phyloP scores from a whole-genome alignment of 2,329 filamentous ascomycete genomes.

The Aspergillus sergii region DNA sequence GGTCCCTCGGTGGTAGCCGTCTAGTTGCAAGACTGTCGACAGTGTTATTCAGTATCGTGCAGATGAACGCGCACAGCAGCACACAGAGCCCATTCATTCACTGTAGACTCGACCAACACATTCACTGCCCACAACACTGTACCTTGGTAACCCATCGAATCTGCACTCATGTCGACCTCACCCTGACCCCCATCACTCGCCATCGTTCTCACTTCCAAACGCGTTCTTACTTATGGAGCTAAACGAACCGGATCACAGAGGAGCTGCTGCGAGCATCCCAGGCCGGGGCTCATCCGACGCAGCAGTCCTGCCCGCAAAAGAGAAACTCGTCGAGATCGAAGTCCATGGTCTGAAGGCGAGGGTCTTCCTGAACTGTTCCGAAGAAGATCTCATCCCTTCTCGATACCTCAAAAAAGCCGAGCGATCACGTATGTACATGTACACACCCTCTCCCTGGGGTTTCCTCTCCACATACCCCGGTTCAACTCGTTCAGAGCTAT shows the following conservation, averaged over 20 bases:
- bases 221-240: background rate
- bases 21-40: background rate
- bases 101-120: background rate
- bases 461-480: background rate
- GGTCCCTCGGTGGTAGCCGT: background rate
- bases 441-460: background rate
- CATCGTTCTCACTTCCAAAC: background rate
- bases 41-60: background rate
- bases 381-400: conserved; percentile 25
- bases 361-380: conserved; percentile 22
- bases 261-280: background rate
- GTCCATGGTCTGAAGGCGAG: conserved; percentile 27
- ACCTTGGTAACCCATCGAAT: background rate
- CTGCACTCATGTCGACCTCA: background rate
- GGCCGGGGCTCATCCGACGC: background rate
- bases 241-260: background rate
- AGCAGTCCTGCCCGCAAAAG: background rate
- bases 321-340: conserved; percentile 14
- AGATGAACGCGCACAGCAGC: background rate
- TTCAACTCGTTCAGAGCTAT: background rate
- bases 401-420: conserved; percentile 24
- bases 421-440: conserved; percentile 18
- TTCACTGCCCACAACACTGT: background rate
- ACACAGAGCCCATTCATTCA: background rate
- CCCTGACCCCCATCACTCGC: background rate